phyloP scores from a whole-genome alignment of 1,139 yeast species.

The Saccharomyces hybrid region DNA sequence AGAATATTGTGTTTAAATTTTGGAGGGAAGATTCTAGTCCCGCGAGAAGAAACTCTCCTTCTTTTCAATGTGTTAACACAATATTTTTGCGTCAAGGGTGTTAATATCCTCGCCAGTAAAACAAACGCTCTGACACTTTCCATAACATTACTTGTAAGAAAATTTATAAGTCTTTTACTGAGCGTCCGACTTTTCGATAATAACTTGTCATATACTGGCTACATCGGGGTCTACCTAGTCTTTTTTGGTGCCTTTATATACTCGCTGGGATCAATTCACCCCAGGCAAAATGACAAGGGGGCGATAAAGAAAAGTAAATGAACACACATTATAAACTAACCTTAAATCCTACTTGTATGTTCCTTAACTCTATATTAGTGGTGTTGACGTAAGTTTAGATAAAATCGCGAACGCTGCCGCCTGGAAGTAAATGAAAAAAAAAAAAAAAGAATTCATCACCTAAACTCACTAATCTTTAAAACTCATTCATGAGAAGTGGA shows the following conservation, averaged over 20 bases:
- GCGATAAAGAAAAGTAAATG: background rate
- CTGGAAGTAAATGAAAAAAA: background rate
- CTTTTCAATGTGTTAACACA: constrained; percentile 51
- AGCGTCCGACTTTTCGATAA: constrained; percentile 47
- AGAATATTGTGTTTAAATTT: constrained; percentile 7
- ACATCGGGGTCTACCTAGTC: constrained; percentile 45
- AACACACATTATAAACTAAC: background rate
- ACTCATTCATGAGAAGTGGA: background rate
- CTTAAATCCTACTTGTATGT: background rate
- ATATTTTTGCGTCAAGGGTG: constrained; percentile 59
- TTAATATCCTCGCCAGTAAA: constrained; percentile 50
- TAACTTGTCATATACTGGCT: constrained; percentile 35
- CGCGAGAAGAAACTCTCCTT: constrained; percentile 8
- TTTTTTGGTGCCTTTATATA: constrained; percentile 50
- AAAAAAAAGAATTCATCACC: background rate
- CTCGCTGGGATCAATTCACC: constrained; percentile 5
- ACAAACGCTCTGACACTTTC: constrained; percentile 56
- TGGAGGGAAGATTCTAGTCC: constrained; percentile 3
- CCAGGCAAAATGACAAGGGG: background rate
- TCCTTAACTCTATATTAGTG: background rate
- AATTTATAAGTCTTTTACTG: constrained; percentile 50
- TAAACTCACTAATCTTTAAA: background rate
- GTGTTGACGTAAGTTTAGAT: background rate
- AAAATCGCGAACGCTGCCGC: background rate
- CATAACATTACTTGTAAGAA: constrained; percentile 52